Evolutionary conservation across 495 filamentous ascomycete genomes (phyloP).

Genomic region (Neurospora sp.): DNA sequence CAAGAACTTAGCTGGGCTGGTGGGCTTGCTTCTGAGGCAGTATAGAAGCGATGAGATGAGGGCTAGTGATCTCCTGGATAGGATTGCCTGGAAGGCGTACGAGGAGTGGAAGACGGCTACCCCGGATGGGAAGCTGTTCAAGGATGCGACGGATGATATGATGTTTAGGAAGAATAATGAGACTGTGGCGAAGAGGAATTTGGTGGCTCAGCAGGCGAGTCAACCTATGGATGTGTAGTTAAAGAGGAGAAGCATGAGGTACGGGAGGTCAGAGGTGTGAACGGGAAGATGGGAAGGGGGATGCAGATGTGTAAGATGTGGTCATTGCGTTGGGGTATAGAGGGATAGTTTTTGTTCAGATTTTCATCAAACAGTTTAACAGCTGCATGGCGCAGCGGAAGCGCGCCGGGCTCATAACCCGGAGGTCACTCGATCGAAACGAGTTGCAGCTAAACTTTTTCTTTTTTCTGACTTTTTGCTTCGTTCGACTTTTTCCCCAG

Average conservation of each 20-base stretch:
- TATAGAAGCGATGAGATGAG: conserved; percentile 9
- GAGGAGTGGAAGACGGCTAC: conserved; percentile 18
- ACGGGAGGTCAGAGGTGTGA: background rate
- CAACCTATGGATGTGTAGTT: background rate
- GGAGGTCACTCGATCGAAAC: conserved; percentile 10
- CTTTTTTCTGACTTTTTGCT: background rate
- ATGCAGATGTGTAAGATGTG: background rate
- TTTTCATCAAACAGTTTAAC: background rate
- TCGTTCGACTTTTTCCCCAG: background rate
- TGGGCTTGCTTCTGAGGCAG: conserved; percentile 12
- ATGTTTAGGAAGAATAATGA: conserved; percentile 12
- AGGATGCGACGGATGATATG: conserved; percentile 23
- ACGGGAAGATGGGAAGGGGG: background rate
- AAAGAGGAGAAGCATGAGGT: background rate
- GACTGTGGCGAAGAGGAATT: background rate
- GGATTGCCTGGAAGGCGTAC: conserved; percentile 13
- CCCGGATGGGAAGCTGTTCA: conserved; percentile 14
- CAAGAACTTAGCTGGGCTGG: conserved; percentile 12
- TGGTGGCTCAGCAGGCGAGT: background rate
- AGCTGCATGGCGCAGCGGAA: conserved; percentile 9
- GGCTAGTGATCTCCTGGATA: conserved; percentile 13
- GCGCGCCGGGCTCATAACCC: conserved; percentile 9
- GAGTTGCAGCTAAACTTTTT: conserved; percentile 2
- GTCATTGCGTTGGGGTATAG: background rate
- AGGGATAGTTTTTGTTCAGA: background rate